Percentiles rank a stretch among this genome's conserved stretches.
These are phyloP conservation scores for Logfia minima DNA, from an alignment of 129 eudicot species.

Conservation along the genomic window DNA sequence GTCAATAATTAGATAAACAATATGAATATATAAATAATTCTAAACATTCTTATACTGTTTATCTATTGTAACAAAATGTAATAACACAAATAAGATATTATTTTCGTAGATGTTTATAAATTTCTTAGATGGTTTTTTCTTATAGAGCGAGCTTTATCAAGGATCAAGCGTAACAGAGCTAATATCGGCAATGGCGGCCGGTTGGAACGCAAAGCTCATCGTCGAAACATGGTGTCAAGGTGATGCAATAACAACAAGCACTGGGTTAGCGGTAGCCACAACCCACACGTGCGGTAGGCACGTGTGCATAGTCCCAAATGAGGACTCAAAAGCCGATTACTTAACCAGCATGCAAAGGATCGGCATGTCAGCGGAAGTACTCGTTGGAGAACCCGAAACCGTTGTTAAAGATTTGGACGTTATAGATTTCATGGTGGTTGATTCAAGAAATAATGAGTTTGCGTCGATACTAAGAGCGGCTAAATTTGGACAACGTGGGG, in stretches of 20 bases:
- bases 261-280: conserved; percentile 61
- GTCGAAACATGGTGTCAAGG: conserved; percentile 65
- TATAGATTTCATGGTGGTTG: conserved; percentile 65
- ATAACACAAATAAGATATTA: no score
- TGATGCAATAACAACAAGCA: conserved; percentile 42
- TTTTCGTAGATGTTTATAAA: not conserved
- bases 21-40: no score
- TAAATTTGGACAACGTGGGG: conserved; percentile 63
- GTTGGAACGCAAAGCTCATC: conserved; percentile 63
- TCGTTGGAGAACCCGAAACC: conserved; percentile 51
- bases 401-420: conserved; percentile 38
- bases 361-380: conserved; percentile 42
- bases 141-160: conserved; percentile 33
- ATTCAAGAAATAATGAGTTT: conserved; percentile 41
- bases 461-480: conserved; percentile 45
- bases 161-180: conserved; percentile 72
- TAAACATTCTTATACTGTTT: no score
- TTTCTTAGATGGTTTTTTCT: not conserved
- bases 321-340: conserved; percentile 40
- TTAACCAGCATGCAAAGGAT: conserved; percentile 28
- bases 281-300: conserved; percentile 65
- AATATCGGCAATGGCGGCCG: conserved; percentile 85
- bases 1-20: no score
- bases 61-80: no score
- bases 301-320: conserved; percentile 58